Evolutionary conservation across 2,329 filamentous ascomycete species (phyloP).

Genomic region (Calonectria pauciramosa): DNA sequence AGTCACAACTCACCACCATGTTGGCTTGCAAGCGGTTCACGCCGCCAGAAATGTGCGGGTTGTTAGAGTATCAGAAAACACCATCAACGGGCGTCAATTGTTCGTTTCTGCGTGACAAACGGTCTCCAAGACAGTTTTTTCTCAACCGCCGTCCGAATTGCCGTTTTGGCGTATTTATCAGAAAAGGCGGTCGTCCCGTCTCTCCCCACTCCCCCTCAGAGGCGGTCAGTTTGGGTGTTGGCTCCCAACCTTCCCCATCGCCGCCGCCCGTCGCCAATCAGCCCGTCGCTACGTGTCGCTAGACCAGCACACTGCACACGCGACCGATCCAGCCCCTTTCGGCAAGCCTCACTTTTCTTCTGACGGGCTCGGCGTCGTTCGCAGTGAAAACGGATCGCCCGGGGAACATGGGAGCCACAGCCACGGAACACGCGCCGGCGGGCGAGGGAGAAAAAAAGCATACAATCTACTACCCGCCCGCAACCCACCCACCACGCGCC

Average conservation of each 20-base stretch:
- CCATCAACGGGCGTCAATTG: background rate
- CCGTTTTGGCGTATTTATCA: background rate
- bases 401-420: too few species aligned
- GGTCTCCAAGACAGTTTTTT: background rate
- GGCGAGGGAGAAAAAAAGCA: background rate
- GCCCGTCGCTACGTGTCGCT: slow-evolving; percentile 1
- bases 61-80: background rate
- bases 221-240: slow-evolving; percentile 5
- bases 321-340: background rate
- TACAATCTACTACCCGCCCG: background rate
- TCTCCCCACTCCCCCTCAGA: background rate
- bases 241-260: slow-evolving; percentile 10
- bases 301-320: slow-evolving; percentile 4
- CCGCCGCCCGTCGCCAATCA: background rate
- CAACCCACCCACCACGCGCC: background rate
- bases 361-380: background rate
- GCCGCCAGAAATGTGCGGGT: background rate
- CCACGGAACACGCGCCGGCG: background rate
- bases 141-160: background rate
- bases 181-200: slow-evolving; percentile 3
- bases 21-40: background rate
- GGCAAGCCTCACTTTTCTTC: slow-evolving; percentile 5
- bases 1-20: background rate
- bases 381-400: background rate
- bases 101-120: background rate